Percentiles rank a stretch among this genome's conserved stretches.
These are phyloP conservation scores for Aspergillus panamensis DNA, from an alignment of 495 filamentous ascomycete species.

Conservation along the genomic window DNA sequence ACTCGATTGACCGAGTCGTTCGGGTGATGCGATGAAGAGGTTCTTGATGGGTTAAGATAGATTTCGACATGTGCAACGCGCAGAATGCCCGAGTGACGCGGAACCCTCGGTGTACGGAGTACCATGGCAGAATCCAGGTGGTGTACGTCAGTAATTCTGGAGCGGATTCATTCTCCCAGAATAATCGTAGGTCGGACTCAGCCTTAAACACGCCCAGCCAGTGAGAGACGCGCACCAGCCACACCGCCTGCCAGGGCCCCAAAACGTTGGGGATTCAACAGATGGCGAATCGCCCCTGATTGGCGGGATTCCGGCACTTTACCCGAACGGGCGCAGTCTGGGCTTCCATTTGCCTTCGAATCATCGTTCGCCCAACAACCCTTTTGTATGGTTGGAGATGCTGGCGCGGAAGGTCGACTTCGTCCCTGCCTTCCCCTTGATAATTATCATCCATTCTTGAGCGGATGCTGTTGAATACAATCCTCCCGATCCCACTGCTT, in stretches of 20 bases:
- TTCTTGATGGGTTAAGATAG: too few species aligned
- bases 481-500: constrained; percentile 2
- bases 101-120: too few species aligned
- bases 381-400: constrained; percentile 9
- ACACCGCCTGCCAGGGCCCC: constrained; percentile 17
- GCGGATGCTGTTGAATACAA: background rate
- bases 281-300: constrained; percentile 10
- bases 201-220: constrained; percentile 5
- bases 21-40: too few species aligned
- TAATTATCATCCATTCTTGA: background rate
- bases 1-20: too few species aligned
- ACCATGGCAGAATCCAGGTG: too few species aligned
- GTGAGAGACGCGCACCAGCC: background rate
- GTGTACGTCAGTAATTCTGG: too few species aligned
- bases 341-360: constrained; percentile 15
- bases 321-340: constrained; percentile 12
- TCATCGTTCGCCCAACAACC: constrained; percentile 33
- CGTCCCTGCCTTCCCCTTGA: background rate
- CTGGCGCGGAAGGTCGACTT: background rate
- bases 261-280: constrained; percentile 32
- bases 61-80: too few species aligned
- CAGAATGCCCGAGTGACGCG: too few species aligned
- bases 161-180: too few species aligned
- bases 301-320: constrained; percentile 7
- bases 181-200: too few species aligned